Percentiles rank a stretch among this genome's conserved stretches.
phyloP scores from a whole-genome alignment of 805 yeast genomes.

The Candida stauntonica region DNA sequence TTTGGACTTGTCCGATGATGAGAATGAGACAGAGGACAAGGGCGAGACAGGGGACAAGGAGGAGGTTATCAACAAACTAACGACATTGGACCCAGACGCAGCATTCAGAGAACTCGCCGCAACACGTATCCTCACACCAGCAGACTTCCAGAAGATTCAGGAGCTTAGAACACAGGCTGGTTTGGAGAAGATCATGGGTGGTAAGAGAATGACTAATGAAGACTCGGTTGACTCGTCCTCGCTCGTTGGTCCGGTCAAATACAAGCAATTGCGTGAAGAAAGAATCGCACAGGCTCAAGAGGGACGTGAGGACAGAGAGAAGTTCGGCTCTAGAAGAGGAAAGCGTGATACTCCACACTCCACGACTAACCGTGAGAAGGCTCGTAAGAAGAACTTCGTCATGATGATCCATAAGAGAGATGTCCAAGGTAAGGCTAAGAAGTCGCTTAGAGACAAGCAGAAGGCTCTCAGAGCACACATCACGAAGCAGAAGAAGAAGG shows the following conservation, averaged over 20 bases:
- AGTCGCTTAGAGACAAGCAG: conserved; percentile 88
- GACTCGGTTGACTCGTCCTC: conserved; percentile 78
- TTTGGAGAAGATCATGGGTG: conserved; percentile 74
- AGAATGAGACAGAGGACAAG: conserved; percentile 26
- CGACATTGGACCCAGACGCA: conserved; percentile 35
- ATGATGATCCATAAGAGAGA: conserved; percentile 96
- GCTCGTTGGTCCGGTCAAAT: conserved; percentile 68
- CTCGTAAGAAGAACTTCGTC: conserved; percentile 96
- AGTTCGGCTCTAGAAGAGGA: conserved; percentile 85
- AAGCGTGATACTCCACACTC: conserved; percentile 72
- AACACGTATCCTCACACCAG: conserved; percentile 88
- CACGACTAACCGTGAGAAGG: conserved; percentile 94
- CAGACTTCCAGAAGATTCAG: conserved; percentile 93
- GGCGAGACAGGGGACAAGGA: conserved; percentile 9
- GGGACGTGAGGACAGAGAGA: conserved; percentile 90
- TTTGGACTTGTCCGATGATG: conserved; percentile 44
- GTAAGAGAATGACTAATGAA: conserved; percentile 56
- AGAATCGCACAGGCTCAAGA: conserved; percentile 81
- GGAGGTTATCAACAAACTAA: conserved; percentile 32
- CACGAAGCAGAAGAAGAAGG: conserved; percentile 86
- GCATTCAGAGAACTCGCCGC: conserved; percentile 59
- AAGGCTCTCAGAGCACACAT: conserved; percentile 82
- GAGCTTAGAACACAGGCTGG: conserved; percentile 86
- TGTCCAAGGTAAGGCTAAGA: conserved; percentile 89
- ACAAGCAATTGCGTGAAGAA: conserved; percentile 86